phyloP scores from a whole-genome alignment of 352 stramenopile species.

The Phytophthora nicotianae region DNA sequence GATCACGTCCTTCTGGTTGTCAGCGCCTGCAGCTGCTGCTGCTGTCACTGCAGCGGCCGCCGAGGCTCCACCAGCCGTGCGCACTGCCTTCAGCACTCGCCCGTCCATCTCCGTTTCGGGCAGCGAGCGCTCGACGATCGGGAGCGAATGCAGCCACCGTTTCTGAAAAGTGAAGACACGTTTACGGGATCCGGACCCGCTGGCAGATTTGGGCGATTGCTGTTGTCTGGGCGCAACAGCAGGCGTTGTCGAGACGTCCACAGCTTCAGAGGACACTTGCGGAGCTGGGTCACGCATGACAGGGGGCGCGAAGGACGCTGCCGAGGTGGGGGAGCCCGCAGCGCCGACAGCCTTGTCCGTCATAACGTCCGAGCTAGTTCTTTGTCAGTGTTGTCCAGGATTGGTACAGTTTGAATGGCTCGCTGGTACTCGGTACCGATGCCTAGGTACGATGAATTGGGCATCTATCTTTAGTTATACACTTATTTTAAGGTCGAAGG shows the following conservation, averaged over 20 bases:
- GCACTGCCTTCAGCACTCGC: slow-evolving; percentile 33
- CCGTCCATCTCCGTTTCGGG: slow-evolving; percentile 39
- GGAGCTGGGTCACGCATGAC: slow-evolving; percentile 10
- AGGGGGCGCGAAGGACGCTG: slow-evolving; percentile 20
- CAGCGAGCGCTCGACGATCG: slow-evolving; percentile 75
- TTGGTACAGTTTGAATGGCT: slow-evolving; percentile 28
- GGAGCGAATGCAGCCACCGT: slow-evolving; percentile 77
- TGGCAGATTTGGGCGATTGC: slow-evolving; percentile 12
- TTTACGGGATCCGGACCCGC: slow-evolving; percentile 43
- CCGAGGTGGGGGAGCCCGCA: slow-evolving; percentile 27
- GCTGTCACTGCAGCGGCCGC: slow-evolving; percentile 13
- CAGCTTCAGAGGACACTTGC: slow-evolving; percentile 10
- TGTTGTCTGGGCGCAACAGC: slow-evolving; percentile 8
- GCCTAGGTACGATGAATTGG: slow-evolving; percentile 19
- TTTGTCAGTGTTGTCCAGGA: slow-evolving; percentile 20
- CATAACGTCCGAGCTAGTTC: slow-evolving; percentile 11
- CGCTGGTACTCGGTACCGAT: slow-evolving; percentile 28
- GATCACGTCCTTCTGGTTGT: slow-evolving; percentile 54
- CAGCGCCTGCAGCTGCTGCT: slow-evolving; percentile 16
- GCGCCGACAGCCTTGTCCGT: slow-evolving; percentile 26
- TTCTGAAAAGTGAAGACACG: slow-evolving; percentile 86
- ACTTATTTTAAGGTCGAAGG: background rate
- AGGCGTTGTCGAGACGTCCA: background rate
- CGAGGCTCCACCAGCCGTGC: background rate
- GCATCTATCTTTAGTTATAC: background rate